Conservation (phyloP, 2,329 filamentous ascomycete genomes). For the Calonectria multiphialidica region DNA sequence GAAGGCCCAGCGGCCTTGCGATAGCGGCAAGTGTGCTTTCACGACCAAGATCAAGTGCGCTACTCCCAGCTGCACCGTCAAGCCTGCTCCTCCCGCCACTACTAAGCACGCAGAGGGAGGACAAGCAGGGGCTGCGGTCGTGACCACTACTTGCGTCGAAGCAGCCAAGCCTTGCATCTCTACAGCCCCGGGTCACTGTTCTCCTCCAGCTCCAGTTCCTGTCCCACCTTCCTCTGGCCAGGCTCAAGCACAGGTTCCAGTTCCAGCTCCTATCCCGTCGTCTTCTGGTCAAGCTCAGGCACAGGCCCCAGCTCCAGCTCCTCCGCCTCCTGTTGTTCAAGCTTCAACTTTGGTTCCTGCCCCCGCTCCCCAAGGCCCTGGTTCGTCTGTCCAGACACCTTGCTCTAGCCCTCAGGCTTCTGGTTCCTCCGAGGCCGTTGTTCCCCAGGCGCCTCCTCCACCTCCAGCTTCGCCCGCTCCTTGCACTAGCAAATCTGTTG, state of each 20-base stretch:
- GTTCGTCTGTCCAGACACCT: background rate
- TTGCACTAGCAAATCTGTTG: background rate
- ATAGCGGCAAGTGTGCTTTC: constrained; percentile 30
- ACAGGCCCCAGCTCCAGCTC: background rate
- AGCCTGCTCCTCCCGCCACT: constrained; percentile 23
- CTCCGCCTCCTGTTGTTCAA: background rate
- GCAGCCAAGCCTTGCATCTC: background rate
- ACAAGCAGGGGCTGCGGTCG: background rate
- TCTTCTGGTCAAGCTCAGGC: background rate
- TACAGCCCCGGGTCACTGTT: background rate
- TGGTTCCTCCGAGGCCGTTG: background rate
- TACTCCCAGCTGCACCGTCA: constrained; percentile 18
- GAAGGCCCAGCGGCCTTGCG: constrained; percentile 20
- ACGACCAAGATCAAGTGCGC: constrained; percentile 20
- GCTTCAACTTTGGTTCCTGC: background rate
- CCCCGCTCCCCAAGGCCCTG: background rate
- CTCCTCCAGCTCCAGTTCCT: background rate
- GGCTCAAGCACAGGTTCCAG: background rate
- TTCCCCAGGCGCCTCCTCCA: background rate
- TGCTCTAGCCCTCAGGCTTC: background rate
- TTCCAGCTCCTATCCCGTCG: background rate
- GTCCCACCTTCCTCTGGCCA: background rate
- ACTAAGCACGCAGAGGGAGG: background rate
- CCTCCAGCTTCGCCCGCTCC: background rate
- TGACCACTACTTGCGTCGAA: background rate